A percentile compares a stretch with the other conserved stretches of the same genome.
Conservation (phyloP, 495 filamentous ascomycete genomes). For the Tuber magnatum region DNA sequence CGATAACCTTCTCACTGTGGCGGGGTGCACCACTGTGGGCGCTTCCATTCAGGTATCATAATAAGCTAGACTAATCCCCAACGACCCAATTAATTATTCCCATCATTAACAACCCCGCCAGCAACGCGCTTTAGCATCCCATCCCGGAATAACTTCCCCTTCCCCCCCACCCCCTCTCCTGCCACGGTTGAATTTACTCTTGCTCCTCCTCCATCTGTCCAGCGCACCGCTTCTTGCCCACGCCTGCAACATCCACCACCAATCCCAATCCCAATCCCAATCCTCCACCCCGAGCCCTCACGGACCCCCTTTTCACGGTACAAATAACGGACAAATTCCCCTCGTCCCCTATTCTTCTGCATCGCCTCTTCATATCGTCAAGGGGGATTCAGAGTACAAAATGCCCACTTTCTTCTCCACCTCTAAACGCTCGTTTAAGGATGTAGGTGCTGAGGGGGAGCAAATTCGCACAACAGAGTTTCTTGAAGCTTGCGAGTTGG, state of each 20-base stretch:
- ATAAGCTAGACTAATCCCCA: neutral
- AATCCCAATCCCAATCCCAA: neutral
- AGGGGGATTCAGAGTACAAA: constrained; percentile 6
- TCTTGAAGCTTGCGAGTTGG: constrained; percentile 78
- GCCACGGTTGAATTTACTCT: neutral
- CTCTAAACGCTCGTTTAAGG: constrained; percentile 70
- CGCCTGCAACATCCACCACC: neutral
- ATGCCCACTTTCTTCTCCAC: constrained; percentile 69
- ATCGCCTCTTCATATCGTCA: neutral
- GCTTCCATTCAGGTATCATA: neutral
- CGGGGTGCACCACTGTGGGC: neutral
- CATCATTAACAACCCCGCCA: neutral
- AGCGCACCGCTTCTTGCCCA: neutral
- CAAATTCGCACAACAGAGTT: constrained; percentile 80
- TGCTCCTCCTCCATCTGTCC: neutral
- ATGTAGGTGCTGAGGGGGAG: constrained; percentile 64
- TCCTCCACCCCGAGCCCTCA: neutral
- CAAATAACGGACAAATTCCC: neutral
- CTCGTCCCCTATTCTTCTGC: neutral
- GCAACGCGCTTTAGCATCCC: neutral
- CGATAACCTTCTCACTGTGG: neutral
- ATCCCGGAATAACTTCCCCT: neutral
- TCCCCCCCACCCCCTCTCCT: neutral
- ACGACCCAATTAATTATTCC: neutral
- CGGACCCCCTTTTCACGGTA: neutral